Percentiles rank a stretch among this genome's conserved stretches.
phyloP scores from a whole-genome alignment of 1,284 basidiomycete genomes.

The Agaricales sp. region DNA sequence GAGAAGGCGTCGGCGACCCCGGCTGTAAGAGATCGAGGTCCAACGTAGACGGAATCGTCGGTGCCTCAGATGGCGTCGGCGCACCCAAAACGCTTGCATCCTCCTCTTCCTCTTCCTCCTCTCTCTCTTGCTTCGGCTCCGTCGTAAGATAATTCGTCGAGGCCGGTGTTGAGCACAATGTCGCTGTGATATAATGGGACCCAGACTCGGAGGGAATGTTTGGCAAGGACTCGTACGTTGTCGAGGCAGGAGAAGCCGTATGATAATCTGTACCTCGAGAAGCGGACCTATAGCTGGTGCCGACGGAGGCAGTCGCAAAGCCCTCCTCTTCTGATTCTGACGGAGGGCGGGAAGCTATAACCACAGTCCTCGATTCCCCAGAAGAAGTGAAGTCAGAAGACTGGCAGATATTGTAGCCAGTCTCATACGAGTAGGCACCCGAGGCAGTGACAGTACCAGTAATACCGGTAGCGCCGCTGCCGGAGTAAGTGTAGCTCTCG shows the following conservation, averaged over 20 bases:
- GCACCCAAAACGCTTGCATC: background rate
- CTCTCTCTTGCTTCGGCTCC: no score
- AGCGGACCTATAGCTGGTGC: constrained; percentile 29
- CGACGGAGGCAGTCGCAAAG: constrained; percentile 29
- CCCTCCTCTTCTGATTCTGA: constrained; percentile 27
- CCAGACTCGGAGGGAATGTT: constrained; percentile 44
- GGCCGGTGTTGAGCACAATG: constrained; percentile 38
- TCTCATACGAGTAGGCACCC: constrained; percentile 28
- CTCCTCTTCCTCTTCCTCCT: no score
- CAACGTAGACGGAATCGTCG: constrained; percentile 1
- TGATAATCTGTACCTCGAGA: constrained; percentile 7
- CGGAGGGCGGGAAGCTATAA: constrained; percentile 11
- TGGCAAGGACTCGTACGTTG: constrained; percentile 28
- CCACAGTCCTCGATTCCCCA: background rate
- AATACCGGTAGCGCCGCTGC: constrained; percentile 13
- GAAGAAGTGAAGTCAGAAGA: constrained; percentile 25
- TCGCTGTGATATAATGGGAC: constrained; percentile 38
- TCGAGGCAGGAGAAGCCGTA: constrained; percentile 9
- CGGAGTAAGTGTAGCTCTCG: constrained; percentile 7
- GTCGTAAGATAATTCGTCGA: constrained; percentile 42
- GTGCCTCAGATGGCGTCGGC: constrained; percentile 1
- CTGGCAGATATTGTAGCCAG: constrained; percentile 37
- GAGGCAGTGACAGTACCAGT: constrained; percentile 16
- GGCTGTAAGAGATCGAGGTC: background rate
- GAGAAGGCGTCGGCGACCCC: no score